phyloP scores from a whole-genome alignment of 2,329 filamentous ascomycete genomes.

The Claviceps pusilla region DNA sequence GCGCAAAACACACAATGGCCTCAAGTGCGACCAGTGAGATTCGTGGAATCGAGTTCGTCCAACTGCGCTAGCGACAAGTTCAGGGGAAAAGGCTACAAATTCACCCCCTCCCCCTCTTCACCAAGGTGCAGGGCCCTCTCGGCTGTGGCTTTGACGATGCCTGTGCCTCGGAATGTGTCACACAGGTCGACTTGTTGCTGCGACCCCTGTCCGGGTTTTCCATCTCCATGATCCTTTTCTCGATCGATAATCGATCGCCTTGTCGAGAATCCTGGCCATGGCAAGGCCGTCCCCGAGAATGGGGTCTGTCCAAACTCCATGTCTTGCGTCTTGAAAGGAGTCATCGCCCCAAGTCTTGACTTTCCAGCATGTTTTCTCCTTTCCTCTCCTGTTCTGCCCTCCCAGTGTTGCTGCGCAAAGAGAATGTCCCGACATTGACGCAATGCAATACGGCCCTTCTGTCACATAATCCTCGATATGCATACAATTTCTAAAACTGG shows the following conservation, averaged over 20 bases:
- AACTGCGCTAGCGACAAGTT: not conserved
- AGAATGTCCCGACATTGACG: not conserved
- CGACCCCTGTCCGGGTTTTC: slow-evolving; percentile 9
- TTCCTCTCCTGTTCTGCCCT: slow-evolving; percentile 2
- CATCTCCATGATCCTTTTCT: slow-evolving; percentile 1
- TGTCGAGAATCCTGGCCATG: not conserved
- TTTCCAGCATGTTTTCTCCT: slow-evolving; percentile 2
- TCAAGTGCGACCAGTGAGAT: not conserved
- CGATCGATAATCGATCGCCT: no score
- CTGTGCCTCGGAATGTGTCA: slow-evolving; percentile 33
- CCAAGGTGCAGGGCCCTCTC: slow-evolving; percentile 1
- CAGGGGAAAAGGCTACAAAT: not conserved
- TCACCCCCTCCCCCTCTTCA: not conserved
- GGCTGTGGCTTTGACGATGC: slow-evolving; percentile 5
- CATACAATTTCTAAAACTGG: not conserved
- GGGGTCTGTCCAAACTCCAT: not conserved
- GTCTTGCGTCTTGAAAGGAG: not conserved
- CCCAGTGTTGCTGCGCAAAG: not conserved
- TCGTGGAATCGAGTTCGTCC: not conserved
- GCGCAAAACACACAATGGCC: not conserved
- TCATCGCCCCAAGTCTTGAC: not conserved
- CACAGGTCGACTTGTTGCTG: slow-evolving; percentile 24
- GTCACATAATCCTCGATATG: not conserved
- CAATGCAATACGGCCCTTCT: not conserved
- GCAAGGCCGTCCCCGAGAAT: not conserved